Evolutionary conservation across 2,329 filamentous ascomycete genomes (phyloP), one percentile per base, ranked within the genome.

Genomic region (Diplodia intermedia): DNA sequence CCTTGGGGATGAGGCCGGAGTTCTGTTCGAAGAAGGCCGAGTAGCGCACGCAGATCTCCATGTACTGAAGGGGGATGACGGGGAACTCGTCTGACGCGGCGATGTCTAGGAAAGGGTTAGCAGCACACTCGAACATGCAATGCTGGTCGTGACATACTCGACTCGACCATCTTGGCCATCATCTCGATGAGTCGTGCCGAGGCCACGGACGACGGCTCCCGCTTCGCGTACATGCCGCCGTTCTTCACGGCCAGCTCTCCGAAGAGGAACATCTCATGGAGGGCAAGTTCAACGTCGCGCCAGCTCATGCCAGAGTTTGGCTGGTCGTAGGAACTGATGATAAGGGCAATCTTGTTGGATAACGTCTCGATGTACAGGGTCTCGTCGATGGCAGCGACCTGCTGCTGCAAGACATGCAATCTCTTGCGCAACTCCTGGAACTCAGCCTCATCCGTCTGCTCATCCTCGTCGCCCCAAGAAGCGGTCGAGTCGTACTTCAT

Each of bases 401-500:
- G 93, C 82, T 97, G 96, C 78, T 99, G 95, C 52, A 99, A 83
- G 50, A 93, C 90, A 78, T 97, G 92, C 57, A 99, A 84, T 73
- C 92, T 88, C 78, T 97, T 96, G 69, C 96, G 89, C 66, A 99
- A 85, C 73, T 99, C 95, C 76, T 97, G 92, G 73, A 99, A 99
- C 77, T 99, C 95, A 31, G 94, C 95, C 80, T 99, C 95, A 74
- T 98, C 95, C 1, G 93, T 97, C 78, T 97, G 91, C 73, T 97
- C 94, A 73, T 97, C 93, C 76, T 97, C 94, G 68, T 94, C 90
- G 47, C 94, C 94, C 94, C 94, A 98, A 23, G 88, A 90, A 1
- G 92, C 91, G 6, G 94, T 97, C 77, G 97, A 94, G 74, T 99
- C 95, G 76, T 97, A 98, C 76, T 94, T 90, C 93, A 98, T 97